Evolutionary conservation across 2,329 filamentous ascomycete species (phyloP), one percentile per base, ranked within the genome.

Genomic region (Pseudogymnoascus sp.): DNA sequence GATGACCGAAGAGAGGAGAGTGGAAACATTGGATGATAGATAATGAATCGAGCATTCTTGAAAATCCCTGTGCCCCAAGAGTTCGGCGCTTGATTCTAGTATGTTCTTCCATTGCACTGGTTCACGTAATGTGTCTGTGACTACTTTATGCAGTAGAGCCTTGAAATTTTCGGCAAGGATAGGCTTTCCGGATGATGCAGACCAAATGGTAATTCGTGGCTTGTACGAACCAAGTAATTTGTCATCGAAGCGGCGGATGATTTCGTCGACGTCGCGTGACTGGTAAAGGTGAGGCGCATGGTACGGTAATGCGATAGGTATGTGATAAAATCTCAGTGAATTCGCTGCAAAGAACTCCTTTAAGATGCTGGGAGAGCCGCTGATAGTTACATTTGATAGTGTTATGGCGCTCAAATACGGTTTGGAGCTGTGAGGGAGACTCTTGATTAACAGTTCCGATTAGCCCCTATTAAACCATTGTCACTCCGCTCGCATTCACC

Each of bases 251-350:
- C n/a, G 28, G 47, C n/a, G 32, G 47, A 54, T 54, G 47, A 54
- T 34, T 54, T 54, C 47, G 12, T 54, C 28, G 12, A 67, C 57
- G 47, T 68, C 65, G 3, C 61, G 50, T 11, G 30, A n/a, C 12
- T 61, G 61, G 58, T 62, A 68, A 11, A 68, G 62, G 47, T 68
- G 65, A 6, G 65, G 63, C 4, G 66, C 67, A 61, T 68, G 67
- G 59, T 68, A 68, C 7, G 66, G 66, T 14, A 37, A 64, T 35
- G 62, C 66, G 9, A 62, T n/a, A 32, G 57, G 62, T 37, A 62
- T 47, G 54, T 34, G 16, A 22, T 37, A 37, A 16, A 28, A 14
- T 20, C 28, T 58, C 54, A n/a, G 18, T 32, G 14, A 65, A 60
- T 34, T 34, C 20, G 9, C n/a, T 34, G 47, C 47, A 54, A 47